Evolutionary conservation across 1,284 basidiomycete genomes (phyloP).

Genomic region (Leucoagaricus sp.): DNA sequence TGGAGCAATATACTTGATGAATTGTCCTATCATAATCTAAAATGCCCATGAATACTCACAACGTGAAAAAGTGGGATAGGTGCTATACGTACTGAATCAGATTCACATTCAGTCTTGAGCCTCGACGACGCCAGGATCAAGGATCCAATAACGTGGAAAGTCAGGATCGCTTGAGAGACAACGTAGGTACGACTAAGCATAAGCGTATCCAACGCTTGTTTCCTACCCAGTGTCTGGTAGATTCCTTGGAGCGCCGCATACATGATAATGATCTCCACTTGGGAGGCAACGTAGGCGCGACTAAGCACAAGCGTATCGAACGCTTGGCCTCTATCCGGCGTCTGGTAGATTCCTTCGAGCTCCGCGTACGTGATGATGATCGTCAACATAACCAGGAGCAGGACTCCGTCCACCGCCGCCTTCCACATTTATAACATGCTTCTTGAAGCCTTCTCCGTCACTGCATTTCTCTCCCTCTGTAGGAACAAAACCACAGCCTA

Average conservation of each 20-base stretch:
- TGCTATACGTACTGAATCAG: background rate
- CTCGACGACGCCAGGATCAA: background rate
- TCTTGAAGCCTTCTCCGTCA: background rate
- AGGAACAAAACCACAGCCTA: background rate
- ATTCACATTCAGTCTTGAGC: background rate
- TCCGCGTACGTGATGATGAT: background rate
- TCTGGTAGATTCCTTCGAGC: background rate
- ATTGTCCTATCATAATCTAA: background rate
- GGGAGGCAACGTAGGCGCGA: background rate
- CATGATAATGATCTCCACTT: background rate
- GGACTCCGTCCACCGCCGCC: background rate
- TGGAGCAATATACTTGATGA: background rate
- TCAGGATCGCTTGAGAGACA: background rate
- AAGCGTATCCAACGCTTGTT: background rate
- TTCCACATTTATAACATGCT: background rate
- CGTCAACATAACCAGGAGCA: background rate
- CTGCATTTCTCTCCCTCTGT: background rate
- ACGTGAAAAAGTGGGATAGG: background rate
- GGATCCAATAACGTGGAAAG: background rate
- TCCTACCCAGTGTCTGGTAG: background rate
- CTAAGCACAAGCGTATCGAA: background rate
- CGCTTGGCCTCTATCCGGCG: background rate
- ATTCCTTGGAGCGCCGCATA: background rate
- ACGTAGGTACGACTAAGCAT: background rate
- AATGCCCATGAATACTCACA: background rate